Conservation (phyloP, 495 filamentous ascomycete species). For the Annulohypoxylon moriforme region DNA sequence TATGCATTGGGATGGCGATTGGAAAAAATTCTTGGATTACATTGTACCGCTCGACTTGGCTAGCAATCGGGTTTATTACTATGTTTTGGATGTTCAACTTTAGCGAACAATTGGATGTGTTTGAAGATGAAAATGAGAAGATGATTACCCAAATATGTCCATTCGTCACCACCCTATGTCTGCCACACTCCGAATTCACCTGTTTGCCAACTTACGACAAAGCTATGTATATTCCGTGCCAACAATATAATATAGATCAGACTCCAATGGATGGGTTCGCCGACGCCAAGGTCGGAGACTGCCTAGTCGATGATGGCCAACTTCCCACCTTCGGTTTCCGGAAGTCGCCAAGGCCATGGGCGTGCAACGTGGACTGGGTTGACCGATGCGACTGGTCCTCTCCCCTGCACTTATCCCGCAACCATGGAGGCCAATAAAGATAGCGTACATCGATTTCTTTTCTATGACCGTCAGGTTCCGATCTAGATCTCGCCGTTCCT, state of each 20-base stretch:
- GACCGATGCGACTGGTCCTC: slow-evolving; percentile 27
- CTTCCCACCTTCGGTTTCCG: slow-evolving; percentile 44
- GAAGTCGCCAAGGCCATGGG: slow-evolving; percentile 38
- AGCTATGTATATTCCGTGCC: neutral
- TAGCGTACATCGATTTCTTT: slow-evolving; percentile 18
- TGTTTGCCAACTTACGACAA: slow-evolving; percentile 2
- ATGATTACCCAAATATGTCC: slow-evolving; percentile 16
- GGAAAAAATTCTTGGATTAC: slow-evolving; percentile 40
- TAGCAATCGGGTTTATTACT: slow-evolving; percentile 19
- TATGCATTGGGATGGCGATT: slow-evolving; percentile 42
- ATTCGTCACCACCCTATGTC: neutral
- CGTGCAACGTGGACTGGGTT: slow-evolving; percentile 37
- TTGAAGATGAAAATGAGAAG: slow-evolving; percentile 40
- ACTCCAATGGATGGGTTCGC: slow-evolving; percentile 26
- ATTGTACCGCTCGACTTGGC: slow-evolving; percentile 38
- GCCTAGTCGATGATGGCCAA: slow-evolving; percentile 10
- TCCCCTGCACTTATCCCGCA: slow-evolving; percentile 13
- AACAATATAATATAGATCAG: neutral
- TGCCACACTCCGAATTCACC: neutral
- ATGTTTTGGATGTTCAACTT: slow-evolving; percentile 30
- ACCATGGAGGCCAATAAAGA: slow-evolving; percentile 26
- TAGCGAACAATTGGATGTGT: slow-evolving; percentile 26
- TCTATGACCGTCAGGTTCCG: slow-evolving; percentile 17
- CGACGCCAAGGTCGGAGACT: slow-evolving; percentile 35
- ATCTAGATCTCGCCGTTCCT: slow-evolving; percentile 35